Conservation (phyloP, 1,284 basidiomycete genomes). For the Sanghuangporus sanghuang region DNA sequence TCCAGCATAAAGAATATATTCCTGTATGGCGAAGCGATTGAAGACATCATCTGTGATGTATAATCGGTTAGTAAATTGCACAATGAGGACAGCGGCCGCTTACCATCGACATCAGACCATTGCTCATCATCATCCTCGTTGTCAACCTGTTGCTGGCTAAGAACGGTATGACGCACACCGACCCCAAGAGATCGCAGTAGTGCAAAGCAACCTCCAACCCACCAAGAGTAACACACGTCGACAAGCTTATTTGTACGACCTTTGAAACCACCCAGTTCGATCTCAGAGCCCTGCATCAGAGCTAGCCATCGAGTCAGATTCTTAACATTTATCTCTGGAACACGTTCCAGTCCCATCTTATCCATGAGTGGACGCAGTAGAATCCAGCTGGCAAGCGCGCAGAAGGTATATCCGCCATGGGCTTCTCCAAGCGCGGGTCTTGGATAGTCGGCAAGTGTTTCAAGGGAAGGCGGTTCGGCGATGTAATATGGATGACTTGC, state of each 20-base stretch:
- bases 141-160: conserved; percentile 19
- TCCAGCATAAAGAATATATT: conserved; percentile 83
- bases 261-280: conserved; percentile 89
- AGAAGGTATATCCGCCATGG: conserved; percentile 97
- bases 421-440: conserved; percentile 84
- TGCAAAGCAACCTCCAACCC: conserved; percentile 89
- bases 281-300: conserved; percentile 79
- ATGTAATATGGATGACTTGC: conserved; percentile 68
- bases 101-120: conserved; percentile 68
- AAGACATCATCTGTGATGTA: conserved; percentile 42
- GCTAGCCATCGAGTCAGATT: conserved; percentile 79
- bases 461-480: conserved; percentile 25
- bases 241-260: conserved; percentile 97
- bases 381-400: conserved; percentile 82
- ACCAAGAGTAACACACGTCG: conserved; percentile 99
- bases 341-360: conserved; percentile 3
- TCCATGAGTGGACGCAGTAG: conserved; percentile 58
- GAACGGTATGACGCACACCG: conserved; percentile 21
- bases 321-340: conserved; percentile 51
- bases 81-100: conserved; percentile 19
- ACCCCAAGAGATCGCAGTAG: conserved; percentile 69
- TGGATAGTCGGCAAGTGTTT: conserved; percentile 33
- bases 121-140: conserved; percentile 32
- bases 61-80: conserved; percentile 1
- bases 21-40: conserved; percentile 72